Base-by-base conservation (phyloP, 768 basidiomycete genomes). In the Cystobasidium tubakii region DNA sequence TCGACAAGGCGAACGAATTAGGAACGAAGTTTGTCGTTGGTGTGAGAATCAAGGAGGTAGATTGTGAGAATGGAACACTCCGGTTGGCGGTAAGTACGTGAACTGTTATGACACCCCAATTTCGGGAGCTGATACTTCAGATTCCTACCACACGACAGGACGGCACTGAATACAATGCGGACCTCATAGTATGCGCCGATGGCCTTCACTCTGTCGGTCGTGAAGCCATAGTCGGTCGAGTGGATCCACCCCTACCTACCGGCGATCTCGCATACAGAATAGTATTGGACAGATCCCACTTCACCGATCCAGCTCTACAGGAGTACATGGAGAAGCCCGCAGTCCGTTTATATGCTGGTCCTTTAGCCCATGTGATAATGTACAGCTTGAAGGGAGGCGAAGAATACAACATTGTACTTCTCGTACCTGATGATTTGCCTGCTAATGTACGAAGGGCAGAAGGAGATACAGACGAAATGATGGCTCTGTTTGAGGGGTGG, bases 371-470 rank as follows among this genome's bases (percentile, higher is more conserved):
- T 42, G 54, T 50, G 4, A 64, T 72, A 9, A 46, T 60, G 29
- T 72, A 72, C 29, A 64, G 55, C 21, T 33, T 72, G 10, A 60
- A 64, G 33, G 57, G 39, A 31, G 70, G 70, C 3, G 27, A 36
- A 42, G 31, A 62, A 34, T 27, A 31, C 19, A 72, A 72, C 31
- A 60, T 72, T 36, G 70, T 72, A 12, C 31, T 74, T 53, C 50
- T 77, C 55, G 13, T 74, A n/a, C 34, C 77, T 42, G 6, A 81
- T 72, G 19, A 77, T 63, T 21, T 75, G 55, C 62, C 78, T 75
- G 19, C 80, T 74, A 54, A 80, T 78, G 33, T 75, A 53, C 17
- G 72, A 55, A 19, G 72, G 65, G 55, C 64, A 34, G 29, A 50
- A 62, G 53, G 60, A 13, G 36, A 25, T 23, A 39, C 57, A 12